These are phyloP conservation scores for Chytriomyces hyalinus DNA, from an alignment of 192 early-diverging fungal genomes.

Conservation along the genomic window DNA sequence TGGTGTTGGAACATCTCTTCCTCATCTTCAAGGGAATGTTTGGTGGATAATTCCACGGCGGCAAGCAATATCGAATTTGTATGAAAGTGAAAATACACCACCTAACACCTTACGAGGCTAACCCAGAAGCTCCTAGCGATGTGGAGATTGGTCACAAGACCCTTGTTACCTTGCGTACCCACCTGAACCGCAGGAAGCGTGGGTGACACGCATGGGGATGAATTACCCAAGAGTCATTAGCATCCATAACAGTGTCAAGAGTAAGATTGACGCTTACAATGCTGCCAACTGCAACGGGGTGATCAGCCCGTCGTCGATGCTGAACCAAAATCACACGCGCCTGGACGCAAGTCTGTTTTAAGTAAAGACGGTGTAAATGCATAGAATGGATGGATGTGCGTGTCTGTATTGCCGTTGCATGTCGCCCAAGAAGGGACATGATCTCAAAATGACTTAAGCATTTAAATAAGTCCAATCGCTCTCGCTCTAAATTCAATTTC, in stretches of 20 bases:
- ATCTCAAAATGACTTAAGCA: too few relatives aligned
- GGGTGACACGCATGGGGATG: conserved; percentile 18
- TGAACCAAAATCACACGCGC: neutral
- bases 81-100: too few relatives aligned
- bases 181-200: neutral
- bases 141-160: conserved; percentile 1
- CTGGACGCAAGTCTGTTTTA: too few relatives aligned
- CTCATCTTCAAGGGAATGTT: neutral
- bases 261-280: conserved; percentile 10
- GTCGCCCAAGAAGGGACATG: too few relatives aligned
- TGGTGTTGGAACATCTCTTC: too few relatives aligned
- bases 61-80: too few relatives aligned
- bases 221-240: neutral
- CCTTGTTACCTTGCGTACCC: conserved; percentile 19
- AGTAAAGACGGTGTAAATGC: too few relatives aligned
- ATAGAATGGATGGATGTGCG: too few relatives aligned
- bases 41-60: too few relatives aligned
- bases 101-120: neutral
- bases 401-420: too few relatives aligned
- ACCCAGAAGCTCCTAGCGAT: neutral
- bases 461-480: too few relatives aligned
- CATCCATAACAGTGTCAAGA: neutral
- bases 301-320: neutral
- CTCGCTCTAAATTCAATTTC: too few relatives aligned
- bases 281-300: neutral